phyloP scores from a whole-genome alignment of 441 rosid genomes.

The Croton laevigatus region DNA sequence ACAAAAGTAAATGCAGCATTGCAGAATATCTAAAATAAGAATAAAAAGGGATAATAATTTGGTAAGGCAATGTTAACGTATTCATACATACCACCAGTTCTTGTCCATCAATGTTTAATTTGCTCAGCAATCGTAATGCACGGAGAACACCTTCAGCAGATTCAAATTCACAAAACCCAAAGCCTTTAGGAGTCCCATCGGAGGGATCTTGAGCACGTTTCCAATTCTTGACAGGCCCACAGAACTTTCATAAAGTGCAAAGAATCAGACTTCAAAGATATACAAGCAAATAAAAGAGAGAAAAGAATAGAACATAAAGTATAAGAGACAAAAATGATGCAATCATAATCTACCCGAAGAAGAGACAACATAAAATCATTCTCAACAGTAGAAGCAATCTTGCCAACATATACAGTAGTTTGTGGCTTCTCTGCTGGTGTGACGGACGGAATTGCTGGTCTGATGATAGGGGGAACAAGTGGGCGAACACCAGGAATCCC shows the following conservation, averaged over 20 bases:
- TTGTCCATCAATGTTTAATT: constrained; percentile 89
- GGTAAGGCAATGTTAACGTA: constrained; percentile 3
- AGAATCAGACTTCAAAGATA: constrained; percentile 18
- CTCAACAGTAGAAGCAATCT: constrained; percentile 82
- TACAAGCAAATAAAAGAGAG: neutral
- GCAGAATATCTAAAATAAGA: neutral
- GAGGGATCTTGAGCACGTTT: constrained; percentile 82
- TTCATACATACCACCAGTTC: constrained; percentile 71
- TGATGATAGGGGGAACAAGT: constrained; percentile 52
- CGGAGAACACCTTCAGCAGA: constrained; percentile 97
- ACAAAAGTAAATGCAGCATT: neutral
- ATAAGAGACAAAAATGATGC: constrained; percentile 9
- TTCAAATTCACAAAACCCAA: constrained; percentile 97
- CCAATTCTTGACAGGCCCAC: constrained; percentile 96
- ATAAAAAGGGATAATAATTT: constrained; percentile 8
- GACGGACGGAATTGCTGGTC: constrained; percentile 70
- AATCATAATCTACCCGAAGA: constrained; percentile 51
- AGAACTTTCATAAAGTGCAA: constrained; percentile 49
- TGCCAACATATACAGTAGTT: constrained; percentile 94
- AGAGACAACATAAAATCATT: constrained; percentile 84
- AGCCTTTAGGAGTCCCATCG: constrained; percentile 78
- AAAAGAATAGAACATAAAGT: constrained; percentile 2
- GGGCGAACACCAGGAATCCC: constrained; percentile 82
- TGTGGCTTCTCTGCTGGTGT: constrained; percentile 89
- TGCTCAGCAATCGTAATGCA: constrained; percentile 83